Evolutionary conservation across 106 monocot species (phyloP).

Genomic region (Dactylorhiza incarnata): DNA sequence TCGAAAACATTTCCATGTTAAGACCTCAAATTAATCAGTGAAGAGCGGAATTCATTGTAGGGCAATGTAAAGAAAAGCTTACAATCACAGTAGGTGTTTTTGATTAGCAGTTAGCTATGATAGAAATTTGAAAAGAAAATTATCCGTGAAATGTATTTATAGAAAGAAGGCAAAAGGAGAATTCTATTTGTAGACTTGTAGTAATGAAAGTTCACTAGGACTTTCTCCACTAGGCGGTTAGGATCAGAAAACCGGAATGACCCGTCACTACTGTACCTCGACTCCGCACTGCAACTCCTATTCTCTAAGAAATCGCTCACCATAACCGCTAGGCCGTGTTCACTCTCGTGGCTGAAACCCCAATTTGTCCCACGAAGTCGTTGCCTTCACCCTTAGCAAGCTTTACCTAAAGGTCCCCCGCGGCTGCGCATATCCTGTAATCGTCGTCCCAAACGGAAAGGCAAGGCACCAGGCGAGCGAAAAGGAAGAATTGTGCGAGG

Average conservation of each 20-base stretch:
- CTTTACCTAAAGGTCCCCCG: slow-evolving; percentile 10
- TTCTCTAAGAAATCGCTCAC: slow-evolving; percentile 91
- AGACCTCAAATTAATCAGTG: too few species aligned
- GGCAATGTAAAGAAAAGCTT: too few species aligned
- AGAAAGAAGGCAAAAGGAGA: background rate
- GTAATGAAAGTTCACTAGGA: slow-evolving; percentile 38
- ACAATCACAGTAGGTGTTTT: too few species aligned
- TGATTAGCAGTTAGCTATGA: too few species aligned
- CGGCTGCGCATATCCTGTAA: slow-evolving; percentile 26
- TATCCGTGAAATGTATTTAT: too few species aligned
- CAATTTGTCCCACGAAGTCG: slow-evolving; percentile 21
- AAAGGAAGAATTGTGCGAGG: too few species aligned
- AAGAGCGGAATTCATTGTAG: too few species aligned
- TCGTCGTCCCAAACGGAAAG: slow-evolving; percentile 26
- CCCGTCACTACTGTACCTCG: slow-evolving; percentile 73
- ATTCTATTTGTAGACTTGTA: background rate
- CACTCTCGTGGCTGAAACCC: slow-evolving; percentile 91
- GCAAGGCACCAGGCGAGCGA: too few species aligned
- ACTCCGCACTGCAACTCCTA: slow-evolving; percentile 47
- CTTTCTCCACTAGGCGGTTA: slow-evolving; percentile 48
- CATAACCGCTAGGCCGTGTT: slow-evolving; percentile 80
- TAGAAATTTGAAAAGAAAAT: background rate
- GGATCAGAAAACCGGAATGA: slow-evolving; percentile 62
- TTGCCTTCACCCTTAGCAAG: slow-evolving; percentile 13
- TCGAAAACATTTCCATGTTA: too few species aligned